Percentiles rank a stretch among this genome's conserved stretches.
Evolutionary conservation across 2,329 filamentous ascomycete species (phyloP).

Genomic region (Xylaria sp.): DNA sequence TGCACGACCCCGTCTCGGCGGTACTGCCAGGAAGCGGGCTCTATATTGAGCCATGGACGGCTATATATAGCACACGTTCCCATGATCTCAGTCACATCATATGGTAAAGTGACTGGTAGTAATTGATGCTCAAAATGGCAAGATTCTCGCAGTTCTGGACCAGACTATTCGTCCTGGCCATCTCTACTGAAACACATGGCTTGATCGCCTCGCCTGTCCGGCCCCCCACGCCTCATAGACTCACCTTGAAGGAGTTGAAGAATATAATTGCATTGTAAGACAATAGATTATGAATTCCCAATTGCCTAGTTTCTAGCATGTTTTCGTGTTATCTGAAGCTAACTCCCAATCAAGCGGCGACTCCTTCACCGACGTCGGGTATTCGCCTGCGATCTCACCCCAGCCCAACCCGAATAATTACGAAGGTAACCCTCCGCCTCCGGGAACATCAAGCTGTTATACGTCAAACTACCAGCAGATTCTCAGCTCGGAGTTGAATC

Average conservation of each 20-base stretch:
- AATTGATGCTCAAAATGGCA: background rate
- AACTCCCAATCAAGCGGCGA: constrained; percentile 10
- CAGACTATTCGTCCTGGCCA: constrained; percentile 2
- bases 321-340: background rate
- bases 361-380: constrained; percentile 22
- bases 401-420: constrained; percentile 18
- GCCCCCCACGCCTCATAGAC: background rate
- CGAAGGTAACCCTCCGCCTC: constrained; percentile 21
- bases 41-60: background rate
- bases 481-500: constrained; percentile 20
- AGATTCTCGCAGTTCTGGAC: background rate
- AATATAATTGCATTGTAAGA: constrained; percentile 26
- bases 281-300: background rate
- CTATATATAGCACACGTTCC: background rate
- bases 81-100: background rate
- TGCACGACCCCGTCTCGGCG: background rate
- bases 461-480: constrained; percentile 19
- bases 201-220: background rate
- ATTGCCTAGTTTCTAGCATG: background rate
- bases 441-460: constrained; percentile 23
- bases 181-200: background rate
- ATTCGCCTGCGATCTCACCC: constrained; percentile 7
- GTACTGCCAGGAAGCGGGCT: background rate
- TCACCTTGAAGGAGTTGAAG: constrained; percentile 11
- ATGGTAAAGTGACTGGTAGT: background rate